Evolutionary conservation across 1,284 basidiomycete genomes (phyloP).

Genomic region (Leucoagaricus sp.): DNA sequence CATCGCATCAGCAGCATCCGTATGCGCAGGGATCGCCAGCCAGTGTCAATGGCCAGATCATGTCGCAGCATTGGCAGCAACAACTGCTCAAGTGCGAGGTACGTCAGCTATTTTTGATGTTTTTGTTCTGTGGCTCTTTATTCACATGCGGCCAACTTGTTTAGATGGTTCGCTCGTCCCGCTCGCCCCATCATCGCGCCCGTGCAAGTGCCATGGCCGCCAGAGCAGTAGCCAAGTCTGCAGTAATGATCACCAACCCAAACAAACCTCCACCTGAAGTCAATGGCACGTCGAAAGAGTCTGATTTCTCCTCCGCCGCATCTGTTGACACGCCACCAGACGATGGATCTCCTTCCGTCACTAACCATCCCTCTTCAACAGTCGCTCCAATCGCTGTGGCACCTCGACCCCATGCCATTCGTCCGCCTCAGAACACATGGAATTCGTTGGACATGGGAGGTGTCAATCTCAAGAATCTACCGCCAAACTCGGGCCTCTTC

Average conservation of each 20-base stretch:
- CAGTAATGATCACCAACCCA: constrained; percentile 83
- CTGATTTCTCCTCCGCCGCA: constrained; percentile 26
- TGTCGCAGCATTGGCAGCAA: constrained; percentile 78
- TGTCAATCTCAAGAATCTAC: constrained; percentile 89
- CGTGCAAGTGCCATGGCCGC: constrained; percentile 80
- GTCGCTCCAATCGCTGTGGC: constrained; percentile 66
- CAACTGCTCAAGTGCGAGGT: constrained; percentile 83
- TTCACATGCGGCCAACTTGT: constrained; percentile 14
- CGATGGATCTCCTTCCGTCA: constrained; percentile 33
- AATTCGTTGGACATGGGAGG: constrained; percentile 96
- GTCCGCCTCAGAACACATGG: constrained; percentile 79
- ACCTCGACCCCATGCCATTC: constrained; percentile 56
- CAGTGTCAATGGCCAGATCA: constrained; percentile 50
- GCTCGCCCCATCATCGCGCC: constrained; percentile 79
- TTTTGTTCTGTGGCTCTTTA: constrained; percentile 8
- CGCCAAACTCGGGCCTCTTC: constrained; percentile 83
- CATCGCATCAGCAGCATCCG: constrained; percentile 47
- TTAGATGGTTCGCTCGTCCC: constrained; percentile 74
- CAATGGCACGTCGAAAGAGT: constrained; percentile 40
- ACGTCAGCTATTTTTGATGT: constrained; percentile 28
- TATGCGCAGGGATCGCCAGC: constrained; percentile 69
- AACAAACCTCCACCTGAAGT: constrained; percentile 51
- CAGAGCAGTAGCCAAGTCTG: constrained; percentile 74
- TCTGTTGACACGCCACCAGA: constrained; percentile 37
- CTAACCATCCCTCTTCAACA: constrained; percentile 74